A percentile compares a stretch with the other conserved stretches of the same genome.
Conservation (phyloP, 1,284 basidiomycete species). For the Tremellales sp. region DNA sequence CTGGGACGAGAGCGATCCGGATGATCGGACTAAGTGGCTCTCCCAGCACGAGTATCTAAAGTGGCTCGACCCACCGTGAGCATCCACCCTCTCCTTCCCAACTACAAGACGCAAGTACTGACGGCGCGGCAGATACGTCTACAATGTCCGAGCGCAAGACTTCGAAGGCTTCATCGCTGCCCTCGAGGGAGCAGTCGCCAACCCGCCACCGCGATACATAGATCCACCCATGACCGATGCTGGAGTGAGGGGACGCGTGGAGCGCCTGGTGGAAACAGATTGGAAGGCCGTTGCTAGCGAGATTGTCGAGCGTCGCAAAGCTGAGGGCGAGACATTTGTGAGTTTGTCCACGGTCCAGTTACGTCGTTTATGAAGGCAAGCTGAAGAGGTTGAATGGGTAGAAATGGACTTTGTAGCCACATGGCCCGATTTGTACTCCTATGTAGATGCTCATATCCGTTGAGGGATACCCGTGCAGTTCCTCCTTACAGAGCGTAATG, state of each 20-base stretch:
- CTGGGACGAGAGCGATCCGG: constrained; percentile 12
- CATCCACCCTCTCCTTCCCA: not conserved
- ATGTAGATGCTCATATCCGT: no score
- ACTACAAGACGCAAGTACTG: not conserved
- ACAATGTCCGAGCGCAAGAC: constrained; percentile 23
- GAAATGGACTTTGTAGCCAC: no score
- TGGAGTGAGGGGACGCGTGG: constrained; percentile 17
- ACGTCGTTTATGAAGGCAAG: no score
- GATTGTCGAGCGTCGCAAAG: not conserved
- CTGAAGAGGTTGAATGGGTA: no score
- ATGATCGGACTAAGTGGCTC: constrained; percentile 15
- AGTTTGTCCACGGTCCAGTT: no score
- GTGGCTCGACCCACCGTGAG: constrained; percentile 20
- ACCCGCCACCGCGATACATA: constrained; percentile 20
- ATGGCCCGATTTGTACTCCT: no score
- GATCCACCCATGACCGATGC: constrained; percentile 12
- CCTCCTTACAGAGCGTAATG: no score
- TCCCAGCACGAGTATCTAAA: constrained; percentile 23
- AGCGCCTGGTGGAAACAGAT: constrained; percentile 15
- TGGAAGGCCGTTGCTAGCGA: no score
- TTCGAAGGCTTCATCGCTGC: constrained; percentile 19
- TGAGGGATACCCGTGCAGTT: no score
- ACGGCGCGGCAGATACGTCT: constrained; percentile 12
- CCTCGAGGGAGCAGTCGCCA: constrained; percentile 14
- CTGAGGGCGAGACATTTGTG: not conserved